These are phyloP conservation scores for Agrocybe pediades DNA, from an alignment of 768 basidiomycete species.

Conservation along the genomic window DNA sequence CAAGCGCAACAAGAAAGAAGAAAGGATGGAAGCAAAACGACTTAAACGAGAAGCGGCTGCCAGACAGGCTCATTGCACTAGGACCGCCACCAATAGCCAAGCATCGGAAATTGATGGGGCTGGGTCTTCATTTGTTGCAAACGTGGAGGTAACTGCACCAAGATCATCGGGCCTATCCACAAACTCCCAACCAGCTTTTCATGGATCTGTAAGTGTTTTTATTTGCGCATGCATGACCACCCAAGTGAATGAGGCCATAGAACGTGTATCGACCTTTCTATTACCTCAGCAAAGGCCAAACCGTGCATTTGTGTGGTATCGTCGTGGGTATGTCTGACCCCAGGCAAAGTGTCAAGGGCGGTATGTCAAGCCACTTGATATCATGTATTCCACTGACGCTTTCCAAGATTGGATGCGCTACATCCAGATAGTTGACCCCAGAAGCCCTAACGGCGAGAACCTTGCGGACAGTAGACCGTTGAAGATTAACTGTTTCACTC, in stretches of 20 bases:
- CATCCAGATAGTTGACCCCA: slow-evolving; percentile 55
- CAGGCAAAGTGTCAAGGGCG: slow-evolving; percentile 18
- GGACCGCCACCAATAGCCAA: too few relatives aligned
- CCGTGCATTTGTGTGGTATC: slow-evolving; percentile 24
- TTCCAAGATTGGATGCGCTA: slow-evolving; percentile 47
- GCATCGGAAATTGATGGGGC: too few relatives aligned
- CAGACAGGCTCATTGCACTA: not conserved
- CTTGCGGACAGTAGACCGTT: slow-evolving; percentile 24
- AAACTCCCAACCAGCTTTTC: too few relatives aligned
- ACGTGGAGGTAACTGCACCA: too few relatives aligned
- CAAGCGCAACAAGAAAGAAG: not conserved
- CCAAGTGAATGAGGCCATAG: not conserved
- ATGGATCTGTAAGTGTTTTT: not conserved
- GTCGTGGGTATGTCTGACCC: slow-evolving; percentile 19
- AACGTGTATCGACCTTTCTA: slow-evolving; percentile 20
- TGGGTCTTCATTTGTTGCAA: not conserved
- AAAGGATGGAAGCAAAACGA: slow-evolving; percentile 8
- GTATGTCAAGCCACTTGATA: slow-evolving; percentile 17
- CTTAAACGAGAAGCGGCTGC: slow-evolving; percentile 5
- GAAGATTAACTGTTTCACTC: slow-evolving; percentile 54
- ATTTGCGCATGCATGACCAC: not conserved
- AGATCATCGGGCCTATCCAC: too few relatives aligned
- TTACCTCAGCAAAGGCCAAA: slow-evolving; percentile 3
- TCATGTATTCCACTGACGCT: not conserved
- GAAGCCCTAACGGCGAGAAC: slow-evolving; percentile 34